A percentile compares a stretch with the other conserved stretches of the same genome.
phyloP scores from a whole-genome alignment of 805 yeast species.

The Candida silvicultrix region DNA sequence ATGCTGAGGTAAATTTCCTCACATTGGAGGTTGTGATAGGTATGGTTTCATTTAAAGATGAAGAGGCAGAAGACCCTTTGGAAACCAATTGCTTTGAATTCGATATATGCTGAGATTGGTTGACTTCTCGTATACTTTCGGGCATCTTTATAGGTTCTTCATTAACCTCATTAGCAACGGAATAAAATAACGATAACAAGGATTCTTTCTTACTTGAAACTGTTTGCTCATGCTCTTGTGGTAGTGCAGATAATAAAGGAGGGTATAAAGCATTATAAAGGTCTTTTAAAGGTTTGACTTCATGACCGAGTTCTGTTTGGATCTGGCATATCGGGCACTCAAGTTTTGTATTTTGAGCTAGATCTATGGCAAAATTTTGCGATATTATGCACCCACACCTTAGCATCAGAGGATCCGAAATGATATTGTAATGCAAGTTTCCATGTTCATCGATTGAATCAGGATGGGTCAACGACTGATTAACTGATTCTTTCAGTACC shows the following conservation, averaged over 20 bases:
- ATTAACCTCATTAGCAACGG: constrained; percentile 20
- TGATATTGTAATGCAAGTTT: constrained; percentile 2
- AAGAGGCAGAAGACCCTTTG: neutral
- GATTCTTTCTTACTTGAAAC: constrained; percentile 19
- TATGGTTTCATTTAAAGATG: neutral
- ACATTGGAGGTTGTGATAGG: neutral
- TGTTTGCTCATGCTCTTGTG: neutral
- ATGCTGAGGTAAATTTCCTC: neutral
- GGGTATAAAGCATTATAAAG: constrained; percentile 3
- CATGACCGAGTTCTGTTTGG: constrained; percentile 5
- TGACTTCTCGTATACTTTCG: neutral
- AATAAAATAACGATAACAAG: constrained; percentile 26
- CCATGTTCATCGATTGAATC: neutral
- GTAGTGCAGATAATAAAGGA: no score
- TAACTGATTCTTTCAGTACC: neutral
- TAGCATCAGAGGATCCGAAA: constrained; percentile 23
- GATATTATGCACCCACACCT: constrained; percentile 37
- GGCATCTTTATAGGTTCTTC: neutral
- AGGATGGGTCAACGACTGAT: neutral
- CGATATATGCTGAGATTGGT: neutral
- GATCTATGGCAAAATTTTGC: constrained; percentile 19
- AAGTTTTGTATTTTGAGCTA: constrained; percentile 11
- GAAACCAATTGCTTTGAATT: neutral
- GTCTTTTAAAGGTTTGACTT: constrained; percentile 10
- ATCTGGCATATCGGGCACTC: constrained; percentile 15